Conservation (phyloP, 225 moss, liverwort and hornwort genomes). For the Polytrichum formosum region DNA sequence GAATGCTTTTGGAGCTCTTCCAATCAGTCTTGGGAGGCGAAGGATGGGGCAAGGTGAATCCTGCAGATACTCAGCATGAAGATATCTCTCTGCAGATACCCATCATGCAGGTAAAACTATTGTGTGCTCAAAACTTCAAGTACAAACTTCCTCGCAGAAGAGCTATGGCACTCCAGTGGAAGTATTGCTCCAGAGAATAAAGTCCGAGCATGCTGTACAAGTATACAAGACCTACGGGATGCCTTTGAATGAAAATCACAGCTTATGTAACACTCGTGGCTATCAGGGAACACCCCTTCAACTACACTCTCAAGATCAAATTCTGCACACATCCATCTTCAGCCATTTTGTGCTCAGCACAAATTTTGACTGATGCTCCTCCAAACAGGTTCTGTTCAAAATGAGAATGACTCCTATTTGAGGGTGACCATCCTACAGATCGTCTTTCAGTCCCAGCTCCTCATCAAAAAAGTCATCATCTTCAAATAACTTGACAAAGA, state of each 20-base stretch:
- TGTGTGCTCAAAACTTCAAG: background rate
- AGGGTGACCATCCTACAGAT: conserved; percentile 29
- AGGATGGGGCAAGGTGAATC: conserved; percentile 3
- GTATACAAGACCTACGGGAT: background rate
- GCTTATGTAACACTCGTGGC: no score
- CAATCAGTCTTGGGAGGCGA: no score
- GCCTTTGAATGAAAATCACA: no score
- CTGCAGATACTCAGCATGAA: background rate
- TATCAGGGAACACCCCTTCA: background rate
- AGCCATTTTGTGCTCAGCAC: conserved; percentile 5
- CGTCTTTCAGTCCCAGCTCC: conserved; percentile 86
- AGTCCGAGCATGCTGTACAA: background rate
- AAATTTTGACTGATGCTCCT: background rate
- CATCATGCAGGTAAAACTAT: background rate
- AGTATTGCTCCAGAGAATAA: background rate
- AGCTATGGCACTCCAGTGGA: background rate
- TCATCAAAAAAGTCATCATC: conserved; percentile 94
- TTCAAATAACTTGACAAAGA: conserved; percentile 92
- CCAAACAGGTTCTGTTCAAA: conserved; percentile 10
- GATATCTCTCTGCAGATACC: background rate
- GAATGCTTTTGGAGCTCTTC: no score
- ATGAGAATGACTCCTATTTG: conserved; percentile 3
- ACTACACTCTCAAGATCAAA: conserved; percentile 2
- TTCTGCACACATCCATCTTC: conserved; percentile 10
- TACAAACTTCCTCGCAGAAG: background rate